Percentiles rank a stretch among this genome's conserved stretches.
phyloP scores from a whole-genome alignment of 352 stramenopile genomes.

The Phytophthora aleatoria region DNA sequence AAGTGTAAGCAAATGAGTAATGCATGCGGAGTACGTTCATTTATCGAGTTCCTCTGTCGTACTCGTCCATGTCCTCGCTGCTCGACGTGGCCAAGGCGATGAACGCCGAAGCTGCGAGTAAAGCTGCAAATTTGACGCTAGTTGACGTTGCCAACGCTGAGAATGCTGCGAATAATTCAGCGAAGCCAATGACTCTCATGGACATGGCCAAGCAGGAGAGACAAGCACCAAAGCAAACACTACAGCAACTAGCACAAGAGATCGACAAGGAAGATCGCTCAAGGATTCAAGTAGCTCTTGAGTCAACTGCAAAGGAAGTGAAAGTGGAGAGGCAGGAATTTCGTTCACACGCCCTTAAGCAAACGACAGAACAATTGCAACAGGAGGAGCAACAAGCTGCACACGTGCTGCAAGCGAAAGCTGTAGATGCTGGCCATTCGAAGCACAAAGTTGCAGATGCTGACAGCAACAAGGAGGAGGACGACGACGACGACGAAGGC shows the following conservation, averaged over 20 bases:
- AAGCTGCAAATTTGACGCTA: constrained; percentile 29
- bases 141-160: constrained; percentile 39
- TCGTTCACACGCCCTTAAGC: constrained; percentile 26
- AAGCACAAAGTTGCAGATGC: constrained; percentile 17
- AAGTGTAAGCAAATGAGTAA: constrained; percentile 22
- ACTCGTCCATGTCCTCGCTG: constrained; percentile 35
- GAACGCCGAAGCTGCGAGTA: constrained; percentile 21
- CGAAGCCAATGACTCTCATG: constrained; percentile 40
- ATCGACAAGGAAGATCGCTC: constrained; percentile 52
- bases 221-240: constrained; percentile 25
- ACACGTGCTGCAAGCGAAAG: constrained; percentile 18
- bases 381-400: constrained; percentile 39
- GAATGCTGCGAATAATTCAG: constrained; percentile 9
- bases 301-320: constrained; percentile 44
- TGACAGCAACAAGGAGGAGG: constrained; percentile 17
- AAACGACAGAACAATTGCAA: constrained; percentile 30
- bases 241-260: constrained; percentile 50
- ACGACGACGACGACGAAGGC: constrained; percentile 42
- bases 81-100: constrained; percentile 63
- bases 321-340: constrained; percentile 37
- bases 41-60: constrained; percentile 5
- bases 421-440: constrained; percentile 6
- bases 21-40: constrained; percentile 19
- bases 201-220: constrained; percentile 50
- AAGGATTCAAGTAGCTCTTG: constrained; percentile 40